Evolutionary conservation across 1,139 yeast genomes (phyloP), one percentile per base, ranked within the genome.

Genomic region (Saccharomyces hybrid): DNA sequence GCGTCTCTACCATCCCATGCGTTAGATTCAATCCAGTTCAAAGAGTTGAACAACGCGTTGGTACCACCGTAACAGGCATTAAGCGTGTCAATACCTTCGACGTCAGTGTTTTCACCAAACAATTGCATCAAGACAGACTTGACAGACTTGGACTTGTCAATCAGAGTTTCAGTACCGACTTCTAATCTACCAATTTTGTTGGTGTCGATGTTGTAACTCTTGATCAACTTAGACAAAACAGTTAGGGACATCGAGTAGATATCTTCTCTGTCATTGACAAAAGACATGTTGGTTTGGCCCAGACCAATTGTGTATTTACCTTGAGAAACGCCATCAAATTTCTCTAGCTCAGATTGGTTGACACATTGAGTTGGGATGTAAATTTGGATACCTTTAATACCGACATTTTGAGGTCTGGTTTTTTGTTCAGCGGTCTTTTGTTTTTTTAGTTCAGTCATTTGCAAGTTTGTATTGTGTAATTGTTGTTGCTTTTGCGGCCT

Each of bases 61-160:
- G 99, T 93, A 72, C 98, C 99, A 72, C 99, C 99, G 75, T 95
- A 95, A 77, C 99, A 95, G 48, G 99, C 99, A 73, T 95, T 95
- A 66, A 91, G 73, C 62, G 96, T 90, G 75, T 95, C 99, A 61
- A 95, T 78, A 74, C 99, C 99, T 76, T 95, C 99, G 64, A 93
- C 80, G 70, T 95, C 99, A 65, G 78, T 75, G 78, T 93, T 93
- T 54, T 82, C 95, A 58, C 87, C 91, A 67, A 95, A 86, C 64
- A 95, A 81, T 76, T 91, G 98, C 89, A 91, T 93, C 74, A 95
- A 79, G 51, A 93, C 97, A 47, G 97, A 83, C 78, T 95, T 95
- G 70, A 91, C 97, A 47, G 97, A 88, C 79, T 95, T 95, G 65
- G 98, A 89, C 77, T 93, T 95, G 77, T 95, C 99, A 67, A 95